These are phyloP conservation scores for Leptomonas seymouri DNA, from an alignment of 208 protist genomes.

Conservation along the genomic window DNA sequence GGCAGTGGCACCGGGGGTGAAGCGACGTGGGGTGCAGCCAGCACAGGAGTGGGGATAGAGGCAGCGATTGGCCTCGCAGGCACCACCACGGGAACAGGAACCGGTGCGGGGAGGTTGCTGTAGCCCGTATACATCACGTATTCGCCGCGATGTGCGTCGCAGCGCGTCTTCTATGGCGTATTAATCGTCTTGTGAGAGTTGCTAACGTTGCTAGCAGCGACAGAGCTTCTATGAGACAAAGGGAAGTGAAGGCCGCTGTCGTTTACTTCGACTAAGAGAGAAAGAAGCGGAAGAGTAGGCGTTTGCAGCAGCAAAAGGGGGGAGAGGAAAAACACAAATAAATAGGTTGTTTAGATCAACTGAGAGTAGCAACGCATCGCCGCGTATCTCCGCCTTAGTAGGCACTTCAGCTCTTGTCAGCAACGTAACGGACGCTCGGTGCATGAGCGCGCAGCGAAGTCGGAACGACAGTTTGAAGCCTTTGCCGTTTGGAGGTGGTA, in stretches of 20 bases:
- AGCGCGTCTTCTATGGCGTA: not conserved
- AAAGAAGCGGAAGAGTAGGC: too few species aligned
- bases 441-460: too few species aligned
- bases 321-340: too few species aligned
- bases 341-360: too few species aligned
- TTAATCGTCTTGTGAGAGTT: too few species aligned
- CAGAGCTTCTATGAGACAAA: not conserved
- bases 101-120: not conserved
- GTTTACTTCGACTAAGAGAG: too few species aligned
- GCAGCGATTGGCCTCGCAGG: slow-evolving; percentile 5
- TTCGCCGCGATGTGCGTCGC: slow-evolving; percentile 5
- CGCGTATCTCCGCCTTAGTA: not conserved
- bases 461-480: too few species aligned
- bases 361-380: not conserved
- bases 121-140: slow-evolving; percentile 6
- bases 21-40: slow-evolving; percentile 2
- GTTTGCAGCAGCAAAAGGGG: too few species aligned
- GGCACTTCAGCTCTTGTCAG: too few species aligned
- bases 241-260: too few species aligned
- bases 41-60: not conserved
- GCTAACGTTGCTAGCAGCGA: not conserved
- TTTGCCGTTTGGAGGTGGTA: too few species aligned
- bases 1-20: slow-evolving; percentile 15
- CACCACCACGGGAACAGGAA: slow-evolving; percentile 21
- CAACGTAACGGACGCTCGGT: too few species aligned